Base-by-base conservation (phyloP, 2,329 filamentous ascomycete genomes). In the Cryphonectria radicalis region DNA sequence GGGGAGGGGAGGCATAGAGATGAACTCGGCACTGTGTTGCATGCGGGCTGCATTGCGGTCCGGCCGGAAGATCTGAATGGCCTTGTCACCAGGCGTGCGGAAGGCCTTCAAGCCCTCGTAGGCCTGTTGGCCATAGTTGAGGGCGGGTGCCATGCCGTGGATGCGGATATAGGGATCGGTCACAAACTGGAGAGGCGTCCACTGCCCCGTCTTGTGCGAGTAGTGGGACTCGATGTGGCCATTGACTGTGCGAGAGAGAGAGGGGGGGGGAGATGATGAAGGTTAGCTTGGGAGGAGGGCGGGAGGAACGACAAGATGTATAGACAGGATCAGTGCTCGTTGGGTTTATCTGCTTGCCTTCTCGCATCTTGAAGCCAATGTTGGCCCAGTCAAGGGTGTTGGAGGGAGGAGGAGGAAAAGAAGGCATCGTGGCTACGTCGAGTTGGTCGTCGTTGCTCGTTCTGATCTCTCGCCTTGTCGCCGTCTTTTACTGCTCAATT, bases 71-170 rank as follows among this genome's bases (percentile, higher is more conserved):
- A 98, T 89, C 79, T 90, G 89, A 83, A 98, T 95, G 72, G 83
- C 82, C 72, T 85, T 80, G 80, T 92, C 89, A 71, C 87, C 84
- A 25, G 94, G 92, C 2, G 87, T 85, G 74, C 95, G 94, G 88
- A 98, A 98, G 69, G 95, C 95, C 83, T 98, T 98, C 80, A 98
- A 90, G n/a, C 96, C 96, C 81, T 99, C 96, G 85, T 97, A 99
- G 77, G 94, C 95, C 84, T 98, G 96, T 80, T 97, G 94, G 71
- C 95, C 94, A 81, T 99, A 99, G 87, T 99, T 99, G 75, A 98
- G 89, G 60, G 90, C 95, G 0, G 96, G 95, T 0, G 95, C 91
- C 93, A 99, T 96, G 81, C 95, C 96, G 82, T 98, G 95, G 79
- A 98, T 90, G 75, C 91, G 91, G 77, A 98, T 89, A 84, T 88